A percentile compares a stretch with the other conserved stretches of the same genome.
Conservation (phyloP, 495 filamentous ascomycete genomes). For the Tuber aestivum region DNA sequence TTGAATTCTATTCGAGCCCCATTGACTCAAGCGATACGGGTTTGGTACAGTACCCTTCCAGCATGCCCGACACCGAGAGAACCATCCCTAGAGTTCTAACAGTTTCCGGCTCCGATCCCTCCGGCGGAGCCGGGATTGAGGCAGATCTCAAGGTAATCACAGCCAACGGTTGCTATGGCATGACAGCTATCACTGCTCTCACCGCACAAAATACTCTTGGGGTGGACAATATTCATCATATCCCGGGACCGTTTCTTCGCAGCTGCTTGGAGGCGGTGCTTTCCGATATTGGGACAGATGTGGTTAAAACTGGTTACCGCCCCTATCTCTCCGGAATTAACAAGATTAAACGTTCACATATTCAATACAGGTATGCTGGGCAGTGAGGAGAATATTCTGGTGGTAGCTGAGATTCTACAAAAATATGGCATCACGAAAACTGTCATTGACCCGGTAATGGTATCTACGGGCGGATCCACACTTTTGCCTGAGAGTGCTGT, state of each 20-base stretch:
- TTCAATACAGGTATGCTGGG: constrained; percentile 73
- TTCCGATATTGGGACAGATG: constrained; percentile 77
- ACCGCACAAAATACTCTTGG: constrained; percentile 91
- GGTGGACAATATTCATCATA: constrained; percentile 71
- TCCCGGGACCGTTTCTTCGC: constrained; percentile 69
- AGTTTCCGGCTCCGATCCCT: constrained; percentile 81
- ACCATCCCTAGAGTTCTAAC: constrained; percentile 55
- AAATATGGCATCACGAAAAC: constrained; percentile 56
- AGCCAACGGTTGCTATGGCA: constrained; percentile 85
- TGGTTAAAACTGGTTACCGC: constrained; percentile 77
- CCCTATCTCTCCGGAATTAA: neutral
- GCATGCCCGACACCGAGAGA: constrained; percentile 5
- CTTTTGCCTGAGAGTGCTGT: constrained; percentile 68
- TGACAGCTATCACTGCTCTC: constrained; percentile 91
- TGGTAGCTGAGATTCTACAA: constrained; percentile 62
- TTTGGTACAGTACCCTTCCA: neutral
- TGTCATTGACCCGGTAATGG: constrained; percentile 91
- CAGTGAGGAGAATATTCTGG: constrained; percentile 65
- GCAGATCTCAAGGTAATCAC: constrained; percentile 94
- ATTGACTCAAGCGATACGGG: neutral
- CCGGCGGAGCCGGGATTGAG: constrained; percentile 88
- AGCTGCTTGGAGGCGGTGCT: constrained; percentile 81
- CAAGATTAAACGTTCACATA: neutral
- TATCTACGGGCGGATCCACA: constrained; percentile 75
- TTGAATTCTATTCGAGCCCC: neutral